phyloP scores from a whole-genome alignment of 177 flowering plant species.

The Telopea speciosissima region DNA sequence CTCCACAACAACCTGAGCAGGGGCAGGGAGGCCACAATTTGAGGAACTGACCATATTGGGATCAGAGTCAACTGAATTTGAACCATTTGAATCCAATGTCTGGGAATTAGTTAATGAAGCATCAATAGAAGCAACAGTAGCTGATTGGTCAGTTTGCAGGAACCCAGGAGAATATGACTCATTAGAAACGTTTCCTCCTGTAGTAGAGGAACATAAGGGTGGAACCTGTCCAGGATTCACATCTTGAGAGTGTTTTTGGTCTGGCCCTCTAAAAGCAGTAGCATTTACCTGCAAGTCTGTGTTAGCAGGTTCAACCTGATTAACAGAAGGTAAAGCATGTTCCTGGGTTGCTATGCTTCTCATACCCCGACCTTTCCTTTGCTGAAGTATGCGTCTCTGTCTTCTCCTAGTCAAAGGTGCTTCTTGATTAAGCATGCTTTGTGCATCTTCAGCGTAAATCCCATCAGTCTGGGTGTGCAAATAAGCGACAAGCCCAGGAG shows the following conservation, averaged over 20 bases:
- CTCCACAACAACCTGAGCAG: constrained; percentile 97
- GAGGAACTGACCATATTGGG: constrained; percentile 26
- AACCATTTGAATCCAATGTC: constrained; percentile 35
- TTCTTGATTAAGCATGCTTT: constrained; percentile 35
- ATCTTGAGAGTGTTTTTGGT: constrained; percentile 31
- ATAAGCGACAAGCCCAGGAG: constrained; percentile 99
- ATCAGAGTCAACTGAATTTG: constrained; percentile 40
- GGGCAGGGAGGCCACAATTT: constrained; percentile 66
- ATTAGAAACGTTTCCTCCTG: constrained; percentile 35
- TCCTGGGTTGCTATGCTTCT: constrained; percentile 52
- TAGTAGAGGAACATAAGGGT: constrained; percentile 28
- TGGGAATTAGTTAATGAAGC: constrained; percentile 7
- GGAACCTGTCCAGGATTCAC: constrained; percentile 36
- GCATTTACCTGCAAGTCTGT: constrained; percentile 26
- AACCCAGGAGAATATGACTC: constrained; percentile 32
- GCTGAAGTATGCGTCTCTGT: constrained; percentile 80
- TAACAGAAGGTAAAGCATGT: constrained; percentile 31
- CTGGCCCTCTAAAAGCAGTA: constrained; percentile 31
- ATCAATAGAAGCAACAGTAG: constrained; percentile 28
- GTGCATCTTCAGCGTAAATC: constrained; percentile 26
- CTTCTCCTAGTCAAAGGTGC: constrained; percentile 56
- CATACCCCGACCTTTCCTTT: constrained; percentile 56
- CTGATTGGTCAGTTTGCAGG: constrained; percentile 34
- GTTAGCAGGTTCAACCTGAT: constrained; percentile 48
- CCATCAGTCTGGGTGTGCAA: constrained; percentile 78